A percentile compares a stretch with the other conserved stretches of the same genome.
These are phyloP conservation scores for Lactarius hatsudake DNA, from an alignment of 768 basidiomycete species.

Conservation along the genomic window DNA sequence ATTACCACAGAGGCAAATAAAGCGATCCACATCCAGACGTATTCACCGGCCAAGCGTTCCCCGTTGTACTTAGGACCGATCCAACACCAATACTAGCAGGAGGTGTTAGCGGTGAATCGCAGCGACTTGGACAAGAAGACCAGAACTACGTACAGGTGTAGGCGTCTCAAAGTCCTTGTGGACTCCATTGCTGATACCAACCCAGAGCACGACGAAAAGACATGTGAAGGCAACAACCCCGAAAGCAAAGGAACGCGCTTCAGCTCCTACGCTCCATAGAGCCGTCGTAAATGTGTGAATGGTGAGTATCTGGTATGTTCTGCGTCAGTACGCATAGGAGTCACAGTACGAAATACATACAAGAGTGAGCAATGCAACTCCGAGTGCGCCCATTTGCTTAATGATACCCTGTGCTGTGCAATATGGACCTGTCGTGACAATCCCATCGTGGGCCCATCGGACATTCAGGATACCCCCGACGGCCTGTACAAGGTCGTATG, in stretches of 20 bases:
- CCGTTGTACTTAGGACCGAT: conserved; percentile 34
- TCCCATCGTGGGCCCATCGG: conserved; percentile 38
- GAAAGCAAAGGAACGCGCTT: conserved; percentile 35
- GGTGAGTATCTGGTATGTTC: conserved; percentile 36
- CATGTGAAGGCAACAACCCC: background rate
- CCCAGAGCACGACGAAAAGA: conserved; percentile 35
- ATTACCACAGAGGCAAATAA: conserved; percentile 36
- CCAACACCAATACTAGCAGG: conserved; percentile 44
- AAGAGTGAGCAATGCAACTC: conserved; percentile 41
- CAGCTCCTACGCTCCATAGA: conserved; percentile 37
- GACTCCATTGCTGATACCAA: conserved; percentile 34
- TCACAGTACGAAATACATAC: conserved; percentile 30
- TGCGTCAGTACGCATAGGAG: background rate
- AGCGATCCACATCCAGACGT: conserved; percentile 46
- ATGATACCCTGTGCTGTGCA: conserved; percentile 41
- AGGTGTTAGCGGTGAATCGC: background rate
- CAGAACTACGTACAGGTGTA: conserved; percentile 32
- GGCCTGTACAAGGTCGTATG: conserved; percentile 38
- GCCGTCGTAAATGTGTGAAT: conserved; percentile 40
- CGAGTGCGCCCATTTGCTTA: conserved; percentile 43
- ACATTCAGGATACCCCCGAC: conserved; percentile 39
- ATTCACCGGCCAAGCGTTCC: conserved; percentile 42
- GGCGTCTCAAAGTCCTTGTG: conserved; percentile 33
- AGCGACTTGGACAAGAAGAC: background rate
- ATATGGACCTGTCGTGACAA: conserved; percentile 34